Evolutionary conservation across 2,329 filamentous ascomycete genomes (phyloP).

Genomic region (Cytospora piceicola): DNA sequence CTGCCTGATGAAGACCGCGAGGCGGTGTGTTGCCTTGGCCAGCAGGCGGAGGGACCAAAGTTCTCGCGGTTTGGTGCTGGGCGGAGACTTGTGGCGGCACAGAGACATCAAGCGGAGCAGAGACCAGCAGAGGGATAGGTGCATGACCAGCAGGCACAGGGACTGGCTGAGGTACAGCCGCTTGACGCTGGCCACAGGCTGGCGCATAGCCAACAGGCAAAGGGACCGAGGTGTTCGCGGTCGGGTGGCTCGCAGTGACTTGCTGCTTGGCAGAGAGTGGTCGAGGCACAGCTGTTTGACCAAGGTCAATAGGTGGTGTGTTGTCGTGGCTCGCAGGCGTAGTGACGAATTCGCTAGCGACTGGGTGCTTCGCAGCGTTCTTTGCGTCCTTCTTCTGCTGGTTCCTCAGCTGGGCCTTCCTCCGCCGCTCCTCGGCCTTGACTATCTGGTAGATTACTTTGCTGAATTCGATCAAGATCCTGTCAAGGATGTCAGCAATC

Average conservation of each 20-base stretch:
- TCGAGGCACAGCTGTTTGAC: neutral
- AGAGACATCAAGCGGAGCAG: no score
- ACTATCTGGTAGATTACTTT: slow-evolving; percentile 27
- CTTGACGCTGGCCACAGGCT: no score
- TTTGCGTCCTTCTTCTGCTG: neutral
- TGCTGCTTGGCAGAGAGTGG: neutral
- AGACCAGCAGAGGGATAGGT: no score
- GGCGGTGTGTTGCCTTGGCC: no score
- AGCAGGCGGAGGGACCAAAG: no score
- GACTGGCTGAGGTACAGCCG: no score
- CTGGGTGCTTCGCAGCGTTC: neutral
- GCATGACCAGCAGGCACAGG: no score
- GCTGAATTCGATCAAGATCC: slow-evolving; percentile 24
- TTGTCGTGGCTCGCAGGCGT: neutral
- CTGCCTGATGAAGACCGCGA: no score
- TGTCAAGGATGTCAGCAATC: slow-evolving; percentile 5
- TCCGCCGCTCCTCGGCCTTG: slow-evolving; percentile 26
- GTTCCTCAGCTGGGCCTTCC: slow-evolving; percentile 9
- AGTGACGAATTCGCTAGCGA: neutral
- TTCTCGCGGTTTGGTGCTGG: no score
- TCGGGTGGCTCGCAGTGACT: neutral
- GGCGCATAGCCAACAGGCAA: neutral
- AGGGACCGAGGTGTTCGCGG: neutral
- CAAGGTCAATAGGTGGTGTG: neutral
- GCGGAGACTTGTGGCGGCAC: no score